phyloP scores from a whole-genome alignment of 805 yeast species.

The Zygosaccharomyces bisporus region DNA sequence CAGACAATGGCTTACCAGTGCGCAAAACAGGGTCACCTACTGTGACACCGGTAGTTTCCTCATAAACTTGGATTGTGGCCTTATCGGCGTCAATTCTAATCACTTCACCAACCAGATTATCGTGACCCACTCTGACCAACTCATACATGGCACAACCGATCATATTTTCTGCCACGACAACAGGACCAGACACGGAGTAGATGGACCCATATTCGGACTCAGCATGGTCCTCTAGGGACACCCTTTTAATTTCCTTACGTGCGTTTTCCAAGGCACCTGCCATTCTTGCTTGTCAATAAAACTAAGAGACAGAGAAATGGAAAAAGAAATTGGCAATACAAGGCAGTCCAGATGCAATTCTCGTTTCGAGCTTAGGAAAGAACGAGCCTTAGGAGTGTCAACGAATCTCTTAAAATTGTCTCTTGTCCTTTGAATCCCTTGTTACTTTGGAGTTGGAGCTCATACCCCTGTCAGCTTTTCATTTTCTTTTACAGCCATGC shows the following conservation, averaged over 20 bases:
- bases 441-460: neutral
- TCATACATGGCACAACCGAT: slow-evolving; percentile 99
- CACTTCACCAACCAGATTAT: slow-evolving; percentile 95
- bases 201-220: slow-evolving; percentile 85
- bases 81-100: slow-evolving; percentile 95
- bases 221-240: slow-evolving; percentile 66
- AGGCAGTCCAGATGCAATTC: neutral
- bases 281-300: slow-evolving; percentile 35
- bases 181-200: slow-evolving; percentile 97
- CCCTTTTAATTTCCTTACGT: slow-evolving; percentile 85
- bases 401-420: neutral
- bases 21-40: slow-evolving; percentile 98
- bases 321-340: neutral
- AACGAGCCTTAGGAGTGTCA: neutral
- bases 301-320: slow-evolving; percentile 5
- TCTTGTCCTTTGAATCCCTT: slow-evolving; percentile 1
- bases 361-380: neutral
- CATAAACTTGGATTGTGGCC: slow-evolving; percentile 98
- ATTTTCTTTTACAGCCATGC: slow-evolving; percentile 14
- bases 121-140: slow-evolving; percentile 96
- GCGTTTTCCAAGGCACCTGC: slow-evolving; percentile 98
- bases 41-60: slow-evolving; percentile 98
- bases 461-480: slow-evolving; percentile 11
- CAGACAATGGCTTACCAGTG: slow-evolving; percentile 98
- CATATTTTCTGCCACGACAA: slow-evolving; percentile 96